Evolutionary conservation across 805 yeast genomes (phyloP).

Genomic region (Naumovozyma baii): DNA sequence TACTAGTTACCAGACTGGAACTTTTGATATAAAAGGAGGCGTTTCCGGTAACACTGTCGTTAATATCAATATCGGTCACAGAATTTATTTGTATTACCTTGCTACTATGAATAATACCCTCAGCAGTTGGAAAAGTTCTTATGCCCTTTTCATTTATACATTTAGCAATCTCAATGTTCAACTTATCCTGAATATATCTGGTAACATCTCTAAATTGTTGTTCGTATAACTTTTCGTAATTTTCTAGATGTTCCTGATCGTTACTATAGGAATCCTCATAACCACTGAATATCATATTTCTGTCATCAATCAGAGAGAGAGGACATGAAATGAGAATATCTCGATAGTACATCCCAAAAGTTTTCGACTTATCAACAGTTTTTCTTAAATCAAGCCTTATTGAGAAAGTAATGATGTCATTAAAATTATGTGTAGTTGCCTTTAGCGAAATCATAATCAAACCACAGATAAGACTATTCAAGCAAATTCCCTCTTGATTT

Average conservation of each 20-base stretch:
- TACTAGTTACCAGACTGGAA: conserved; percentile 18
- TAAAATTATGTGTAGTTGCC: conserved; percentile 14
- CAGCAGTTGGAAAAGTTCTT: conserved; percentile 18
- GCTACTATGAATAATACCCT: conserved; percentile 5
- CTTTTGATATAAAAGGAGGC: conserved; percentile 12
- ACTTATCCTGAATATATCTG: conserved; percentile 10
- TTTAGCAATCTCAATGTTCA: conserved; percentile 12
- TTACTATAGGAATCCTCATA: conserved; percentile 2
- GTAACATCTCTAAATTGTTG: conserved; percentile 19
- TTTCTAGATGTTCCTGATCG: conserved; percentile 9
- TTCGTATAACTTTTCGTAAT: conserved; percentile 16
- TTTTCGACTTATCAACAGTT: conserved; percentile 5
- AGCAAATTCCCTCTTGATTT: conserved; percentile 14
- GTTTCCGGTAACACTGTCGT: not conserved
- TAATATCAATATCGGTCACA: conserved; percentile 13
- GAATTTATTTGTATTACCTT: conserved; percentile 22
- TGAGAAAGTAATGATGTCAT: conserved; percentile 15
- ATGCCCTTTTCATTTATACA: conserved; percentile 26
- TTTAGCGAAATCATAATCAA: conserved; percentile 23
- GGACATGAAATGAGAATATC: conserved; percentile 23
- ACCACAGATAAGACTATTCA: conserved; percentile 22
- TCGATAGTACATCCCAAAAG: conserved; percentile 20
- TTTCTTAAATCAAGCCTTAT: conserved; percentile 20
- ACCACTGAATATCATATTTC: conserved; percentile 4
- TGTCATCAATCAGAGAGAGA: conserved; percentile 16